Evolutionary conservation across 495 filamentous ascomycete species (phyloP).

Genomic region (Penicillium mononematosum): DNA sequence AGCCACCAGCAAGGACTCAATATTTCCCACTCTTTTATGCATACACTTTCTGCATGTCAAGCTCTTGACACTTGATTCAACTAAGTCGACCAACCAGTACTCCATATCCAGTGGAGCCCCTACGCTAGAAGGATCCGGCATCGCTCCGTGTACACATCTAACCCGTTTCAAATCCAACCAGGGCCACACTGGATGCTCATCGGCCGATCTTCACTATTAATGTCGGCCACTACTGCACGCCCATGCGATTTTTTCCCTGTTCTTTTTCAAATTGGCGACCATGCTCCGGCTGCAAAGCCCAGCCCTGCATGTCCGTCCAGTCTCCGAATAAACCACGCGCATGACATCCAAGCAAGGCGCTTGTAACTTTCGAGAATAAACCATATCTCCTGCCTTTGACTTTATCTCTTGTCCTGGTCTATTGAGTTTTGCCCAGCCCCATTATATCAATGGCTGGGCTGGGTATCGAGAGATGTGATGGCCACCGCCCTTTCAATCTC

Average conservation of each 20-base stretch:
- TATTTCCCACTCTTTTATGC: background rate
- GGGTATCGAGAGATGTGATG: background rate
- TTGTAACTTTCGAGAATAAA: background rate
- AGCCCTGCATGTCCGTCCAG: background rate
- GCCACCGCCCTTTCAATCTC: background rate
- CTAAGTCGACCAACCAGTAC: background rate
- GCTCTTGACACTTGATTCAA: background rate
- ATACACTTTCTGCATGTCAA: background rate
- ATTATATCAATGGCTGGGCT: slow-evolving; percentile 5
- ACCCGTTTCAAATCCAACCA: background rate
- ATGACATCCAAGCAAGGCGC: slow-evolving; percentile 16
- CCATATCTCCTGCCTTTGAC: background rate
- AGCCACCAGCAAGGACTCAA: background rate
- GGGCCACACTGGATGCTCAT: background rate
- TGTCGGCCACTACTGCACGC: slow-evolving; percentile 3
- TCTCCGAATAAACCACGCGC: slow-evolving; percentile 2
- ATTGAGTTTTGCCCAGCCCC: background rate
- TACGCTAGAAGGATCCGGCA: background rate
- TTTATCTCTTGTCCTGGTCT: background rate
- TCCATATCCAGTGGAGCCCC: background rate
- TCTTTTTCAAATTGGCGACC: background rate
- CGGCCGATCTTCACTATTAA: background rate
- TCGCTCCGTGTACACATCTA: background rate
- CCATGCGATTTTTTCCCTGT: background rate
- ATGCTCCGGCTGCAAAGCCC: background rate